Conservation (phyloP, 805 yeast species). For the Suhomyces faveliae region DNA sequence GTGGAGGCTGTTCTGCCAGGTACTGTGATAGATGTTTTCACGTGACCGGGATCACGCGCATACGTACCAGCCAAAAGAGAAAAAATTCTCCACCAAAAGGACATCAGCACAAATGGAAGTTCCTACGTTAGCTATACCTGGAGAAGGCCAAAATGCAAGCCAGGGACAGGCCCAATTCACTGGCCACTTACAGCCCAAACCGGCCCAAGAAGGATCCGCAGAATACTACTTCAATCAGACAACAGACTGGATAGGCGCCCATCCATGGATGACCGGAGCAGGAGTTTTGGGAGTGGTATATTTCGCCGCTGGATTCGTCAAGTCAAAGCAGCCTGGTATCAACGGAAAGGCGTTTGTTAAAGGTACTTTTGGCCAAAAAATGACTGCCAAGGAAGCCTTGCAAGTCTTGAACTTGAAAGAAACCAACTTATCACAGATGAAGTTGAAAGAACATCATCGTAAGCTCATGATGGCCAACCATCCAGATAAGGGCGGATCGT, state of each 20-base stretch:
- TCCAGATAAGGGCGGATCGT: conserved; percentile 93
- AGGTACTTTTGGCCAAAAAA: conserved; percentile 91
- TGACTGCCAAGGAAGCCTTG: conserved; percentile 86
- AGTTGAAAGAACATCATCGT: conserved; percentile 77
- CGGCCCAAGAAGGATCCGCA: conserved; percentile 44
- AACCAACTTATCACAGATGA: conserved; percentile 57
- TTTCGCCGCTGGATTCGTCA: conserved; percentile 64
- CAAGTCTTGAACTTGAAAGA: conserved; percentile 78
- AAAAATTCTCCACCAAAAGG: background rate
- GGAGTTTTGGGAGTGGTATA: conserved; percentile 68
- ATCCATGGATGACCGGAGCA: conserved; percentile 70
- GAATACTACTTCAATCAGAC: conserved; percentile 68
- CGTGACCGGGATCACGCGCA: background rate
- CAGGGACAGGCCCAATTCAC: conserved; percentile 28
- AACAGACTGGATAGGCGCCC: conserved; percentile 61
- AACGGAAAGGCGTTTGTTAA: conserved; percentile 67
- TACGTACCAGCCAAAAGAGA: no score
- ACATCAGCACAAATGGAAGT: conserved; percentile 43
- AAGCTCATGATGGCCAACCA: conserved; percentile 84
- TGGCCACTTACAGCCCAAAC: conserved; percentile 41
- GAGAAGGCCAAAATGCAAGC: conserved; percentile 35
- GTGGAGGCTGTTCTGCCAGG: no score
- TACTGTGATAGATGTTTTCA: no score
- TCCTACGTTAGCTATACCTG: conserved; percentile 58
- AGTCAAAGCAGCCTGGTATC: conserved; percentile 64